A percentile compares a stretch with the other conserved stretches of the same genome.
These are phyloP conservation scores for Datisca glomerata DNA, from an alignment of 306 rosid genomes.

Conservation along the genomic window DNA sequence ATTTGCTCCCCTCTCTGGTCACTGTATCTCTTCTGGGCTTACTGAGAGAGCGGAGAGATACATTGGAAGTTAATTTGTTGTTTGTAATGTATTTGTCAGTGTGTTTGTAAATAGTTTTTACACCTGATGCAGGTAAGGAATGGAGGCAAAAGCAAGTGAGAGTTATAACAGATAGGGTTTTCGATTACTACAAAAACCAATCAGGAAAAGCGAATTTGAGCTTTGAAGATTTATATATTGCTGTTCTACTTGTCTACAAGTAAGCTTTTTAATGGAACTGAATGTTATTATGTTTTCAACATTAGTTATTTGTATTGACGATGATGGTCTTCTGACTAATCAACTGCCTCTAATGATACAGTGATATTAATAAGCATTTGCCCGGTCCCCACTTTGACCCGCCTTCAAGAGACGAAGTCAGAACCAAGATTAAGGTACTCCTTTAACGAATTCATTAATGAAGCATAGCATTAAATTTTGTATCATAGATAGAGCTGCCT, in stretches of 20 bases:
- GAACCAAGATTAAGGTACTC: slow-evolving; percentile 45
- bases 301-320: background rate
- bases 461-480: too few species aligned
- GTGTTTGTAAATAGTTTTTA: slow-evolving; percentile 1
- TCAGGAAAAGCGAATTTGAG: slow-evolving; percentile 21
- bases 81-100: background rate
- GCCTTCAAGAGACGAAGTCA: slow-evolving; percentile 49
- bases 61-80: background rate
- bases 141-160: slow-evolving; percentile 51
- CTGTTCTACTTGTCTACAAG: slow-evolving; percentile 85
- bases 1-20: background rate
- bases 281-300: too few species aligned
- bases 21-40: background rate
- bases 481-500: too few species aligned
- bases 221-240: slow-evolving; percentile 75
- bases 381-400: slow-evolving; percentile 88
- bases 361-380: slow-evolving; percentile 72
- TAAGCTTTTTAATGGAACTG: too few species aligned
- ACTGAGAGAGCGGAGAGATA: too few species aligned
- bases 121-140: slow-evolving; percentile 41
- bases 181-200: slow-evolving; percentile 24
- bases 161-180: slow-evolving; percentile 52
- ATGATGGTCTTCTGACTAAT: background rate
- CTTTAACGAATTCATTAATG: too few species aligned
- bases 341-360: slow-evolving; percentile 18